Evolutionary conservation across 2,329 filamentous ascomycete species (phyloP).

Genomic region (Hawksworthiomyces lignivorus): DNA sequence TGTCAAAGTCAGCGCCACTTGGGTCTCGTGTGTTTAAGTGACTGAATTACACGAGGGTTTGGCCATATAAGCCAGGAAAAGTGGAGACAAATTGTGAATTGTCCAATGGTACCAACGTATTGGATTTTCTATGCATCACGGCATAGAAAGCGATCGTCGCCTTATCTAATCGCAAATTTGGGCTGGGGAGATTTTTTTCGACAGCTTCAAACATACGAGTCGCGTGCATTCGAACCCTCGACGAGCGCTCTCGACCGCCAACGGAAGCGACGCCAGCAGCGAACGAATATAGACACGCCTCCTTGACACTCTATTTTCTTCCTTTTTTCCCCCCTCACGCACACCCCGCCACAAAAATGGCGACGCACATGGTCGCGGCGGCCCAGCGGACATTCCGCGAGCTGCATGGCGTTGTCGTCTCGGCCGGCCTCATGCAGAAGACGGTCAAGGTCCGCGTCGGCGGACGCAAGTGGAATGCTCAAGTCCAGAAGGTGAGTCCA

Average conservation of each 20-base stretch:
- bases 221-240: conserved; percentile 1
- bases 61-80: too few relatives aligned
- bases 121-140: too few relatives aligned
- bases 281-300: too few relatives aligned
- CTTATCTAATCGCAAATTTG: conserved; percentile 4
- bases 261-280: too few relatives aligned
- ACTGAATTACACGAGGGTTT: too few relatives aligned
- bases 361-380: conserved; percentile 25
- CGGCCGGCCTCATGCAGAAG: conserved; percentile 68
- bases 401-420: conserved; percentile 64
- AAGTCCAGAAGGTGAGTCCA: conserved; percentile 61
- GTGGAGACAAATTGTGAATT: not conserved
- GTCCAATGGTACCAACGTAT: too few relatives aligned
- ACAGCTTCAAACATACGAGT: not conserved
- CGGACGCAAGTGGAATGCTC: conserved; percentile 62
- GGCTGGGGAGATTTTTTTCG: conserved; percentile 3
- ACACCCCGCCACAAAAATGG: conserved; percentile 23
- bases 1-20: too few relatives aligned
- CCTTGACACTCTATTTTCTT: too few relatives aligned
- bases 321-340: too few relatives aligned
- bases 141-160: too few relatives aligned
- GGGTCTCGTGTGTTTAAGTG: too few relatives aligned
- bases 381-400: conserved; percentile 40
- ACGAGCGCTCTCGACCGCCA: too few relatives aligned
- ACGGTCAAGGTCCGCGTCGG: conserved; percentile 73